Base-by-base conservation (phyloP, 75 land plant genomes). In the Picea sitchensis region DNA sequence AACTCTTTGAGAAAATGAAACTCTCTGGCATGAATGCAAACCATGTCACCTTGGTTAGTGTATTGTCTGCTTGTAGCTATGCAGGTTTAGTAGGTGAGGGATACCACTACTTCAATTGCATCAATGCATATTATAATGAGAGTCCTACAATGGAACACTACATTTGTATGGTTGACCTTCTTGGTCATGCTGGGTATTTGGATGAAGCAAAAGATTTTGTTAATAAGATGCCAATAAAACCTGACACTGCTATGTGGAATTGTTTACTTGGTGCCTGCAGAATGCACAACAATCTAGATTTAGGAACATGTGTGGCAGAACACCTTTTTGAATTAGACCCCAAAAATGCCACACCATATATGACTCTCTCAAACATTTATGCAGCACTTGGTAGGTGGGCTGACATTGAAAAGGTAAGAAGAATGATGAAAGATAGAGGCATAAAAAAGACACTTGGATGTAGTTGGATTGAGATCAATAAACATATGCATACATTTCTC, bases 31-130 rank as follows among this genome's bases (percentile, higher is more conserved):
- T 73, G 1, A n/a, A 21, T 21, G 81, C 76, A 18, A 61, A 72
- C 18, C 79, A 44, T 3, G 34, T 78, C 6, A 78, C 81, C 61
- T 83, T 78, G 18, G 23, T 83, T 51, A 71, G 76, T 20, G 60
- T 83, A 7, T 51, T 83, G 47, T 79, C 81, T 20, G 84, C 84
- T 59, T 82, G 84, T 63, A 80, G 81, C 26, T 76, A 80, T 71
- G 81, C 61, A 14, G 81, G 81, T 54, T 75, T 69, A 11, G 54
- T 80, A 12, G 76, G 64, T 17, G 61, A 80, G 76, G 81, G 73
- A 0, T 65, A 47, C 9, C 74, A 79, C 18, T 26, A 79, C 76
- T 79, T 79, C 47, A 30, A 14, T n/a, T 17, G 21, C n/a, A 79
- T 67, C 75, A 36, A 30, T 21, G 20, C 13, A 47, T 0, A 31